Percentiles rank a stretch among this genome's conserved stretches.
These are phyloP conservation scores for Colletotrichum brevisporum DNA, from an alignment of 2,329 filamentous ascomycete genomes.

Conservation along the genomic window DNA sequence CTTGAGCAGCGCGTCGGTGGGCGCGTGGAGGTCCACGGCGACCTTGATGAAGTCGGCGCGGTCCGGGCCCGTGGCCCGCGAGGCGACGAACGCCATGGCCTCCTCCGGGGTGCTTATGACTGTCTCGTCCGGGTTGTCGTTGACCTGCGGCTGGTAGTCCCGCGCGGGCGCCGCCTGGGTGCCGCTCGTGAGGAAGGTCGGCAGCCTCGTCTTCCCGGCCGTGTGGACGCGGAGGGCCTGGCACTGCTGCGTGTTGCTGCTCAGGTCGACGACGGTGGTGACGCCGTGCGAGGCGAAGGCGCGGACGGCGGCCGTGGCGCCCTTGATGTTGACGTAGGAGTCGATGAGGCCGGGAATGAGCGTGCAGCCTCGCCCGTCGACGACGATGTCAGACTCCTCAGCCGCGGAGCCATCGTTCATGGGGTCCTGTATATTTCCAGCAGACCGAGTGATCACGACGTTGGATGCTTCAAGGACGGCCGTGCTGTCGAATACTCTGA, in stretches of 20 bases:
- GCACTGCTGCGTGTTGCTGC: slow-evolving; percentile 35
- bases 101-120: slow-evolving; percentile 14
- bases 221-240: slow-evolving; percentile 32
- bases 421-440: slow-evolving; percentile 1
- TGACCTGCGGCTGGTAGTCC: background rate
- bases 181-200: slow-evolving; percentile 22
- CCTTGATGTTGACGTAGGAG: slow-evolving; percentile 18
- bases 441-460: slow-evolving; percentile 19
- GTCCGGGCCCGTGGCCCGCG: slow-evolving; percentile 22
- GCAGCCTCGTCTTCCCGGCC: slow-evolving; percentile 11
- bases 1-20: slow-evolving; percentile 44
- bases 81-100: slow-evolving; percentile 9
- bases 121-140: slow-evolving; percentile 9
- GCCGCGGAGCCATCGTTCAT: slow-evolving; percentile 8
- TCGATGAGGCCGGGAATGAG: slow-evolving; percentile 34
- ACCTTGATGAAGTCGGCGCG: slow-evolving; percentile 49
- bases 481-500: slow-evolving; percentile 42
- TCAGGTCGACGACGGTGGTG: slow-evolving; percentile 32
- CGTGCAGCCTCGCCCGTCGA: slow-evolving; percentile 24
- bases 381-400: background rate
- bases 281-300: slow-evolving; percentile 21
- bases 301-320: slow-evolving; percentile 17
- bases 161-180: background rate
- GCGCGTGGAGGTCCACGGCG: slow-evolving; percentile 42
- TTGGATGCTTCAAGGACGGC: background rate